Base-by-base conservation (phyloP, 768 basidiomycete species). In the Lentinula guzmanii region DNA sequence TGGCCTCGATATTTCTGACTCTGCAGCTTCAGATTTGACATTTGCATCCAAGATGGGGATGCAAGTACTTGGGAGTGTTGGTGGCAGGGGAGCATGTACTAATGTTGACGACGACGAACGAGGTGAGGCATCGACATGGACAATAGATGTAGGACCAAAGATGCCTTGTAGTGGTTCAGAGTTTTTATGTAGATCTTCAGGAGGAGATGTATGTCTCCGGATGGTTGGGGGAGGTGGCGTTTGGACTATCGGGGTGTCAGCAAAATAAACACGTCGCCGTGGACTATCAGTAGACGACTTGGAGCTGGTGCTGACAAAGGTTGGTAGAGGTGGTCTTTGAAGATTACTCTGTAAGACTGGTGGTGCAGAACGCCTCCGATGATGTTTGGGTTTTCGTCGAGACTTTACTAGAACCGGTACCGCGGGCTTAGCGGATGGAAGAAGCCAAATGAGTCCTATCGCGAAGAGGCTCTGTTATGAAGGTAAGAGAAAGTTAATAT, bases 401-500 rank as follows among this genome's bases (percentile, higher is more conserved):
- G 65, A 16, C 39, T 52, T 21, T 41, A 64, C 52, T 31, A 63
- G 64, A 31, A 65, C 62, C 28, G 68, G 62, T 21, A 60, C 61
- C 5, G 52, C 63, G 5, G 63, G 62, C 48, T 59, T 60, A 10
- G 61, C 51, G 8, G 59, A 56, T 7, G 69, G 70, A 45, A 68
- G 58, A n/a, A 72, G 61, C 66, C 66, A 71, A 5, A 69, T 37
- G 58, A 65, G 28, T 16, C 54, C 61, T 6, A 69, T 66, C 42
- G 71, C 69, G 45, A 71, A 58, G 34, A 72, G 62, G 54, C 70
- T 71, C 71, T 72, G 58, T 11, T 52, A 53, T 15, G 18, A 5
- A 16, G 10, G 11, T 34, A 34, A 28, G 46, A 33, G 2, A 35
- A 59, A 2, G 7, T 21, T 52, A 15, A 60, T 35, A 43, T 48